Conservation (phyloP, 2,329 filamentous ascomycete genomes). For the Epichloe gansuensis region DNA sequence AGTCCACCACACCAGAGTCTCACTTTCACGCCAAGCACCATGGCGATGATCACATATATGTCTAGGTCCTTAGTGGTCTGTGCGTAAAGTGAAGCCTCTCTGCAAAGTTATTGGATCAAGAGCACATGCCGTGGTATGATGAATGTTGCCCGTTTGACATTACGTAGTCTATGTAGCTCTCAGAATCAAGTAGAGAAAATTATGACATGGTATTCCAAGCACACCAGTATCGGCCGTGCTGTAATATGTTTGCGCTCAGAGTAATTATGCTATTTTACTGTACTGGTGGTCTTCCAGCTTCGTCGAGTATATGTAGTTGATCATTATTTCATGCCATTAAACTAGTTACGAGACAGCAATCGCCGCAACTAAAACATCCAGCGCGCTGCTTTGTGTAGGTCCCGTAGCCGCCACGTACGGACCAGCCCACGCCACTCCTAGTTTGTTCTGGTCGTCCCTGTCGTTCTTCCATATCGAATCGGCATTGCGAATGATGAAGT, state of each 20-base stretch:
- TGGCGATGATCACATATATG: neutral
- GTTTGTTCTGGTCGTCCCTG: constrained; percentile 33
- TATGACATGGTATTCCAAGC: neutral
- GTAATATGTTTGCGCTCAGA: neutral
- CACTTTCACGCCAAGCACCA: neutral
- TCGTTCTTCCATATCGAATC: constrained; percentile 51
- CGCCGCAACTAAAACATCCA: constrained; percentile 56
- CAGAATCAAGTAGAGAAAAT: neutral
- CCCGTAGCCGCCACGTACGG: constrained; percentile 40
- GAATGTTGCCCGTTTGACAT: neutral
- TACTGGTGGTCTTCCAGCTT: too few species aligned
- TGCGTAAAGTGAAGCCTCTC: neutral
- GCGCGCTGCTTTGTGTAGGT: constrained; percentile 48
- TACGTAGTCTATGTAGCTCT: neutral
- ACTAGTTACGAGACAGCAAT: constrained; percentile 22
- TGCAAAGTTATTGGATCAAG: neutral
- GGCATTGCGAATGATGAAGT: constrained; percentile 48
- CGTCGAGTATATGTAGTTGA: neutral
- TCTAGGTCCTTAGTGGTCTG: neutral
- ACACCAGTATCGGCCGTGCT: neutral
- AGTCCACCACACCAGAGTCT: neutral
- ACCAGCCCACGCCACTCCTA: constrained; percentile 55
- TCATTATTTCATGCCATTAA: neutral
- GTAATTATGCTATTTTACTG: neutral
- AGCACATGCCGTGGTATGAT: neutral